These are phyloP conservation scores for Nicotiana benthamiana DNA, from an alignment of 257 asterid genomes.

Conservation along the genomic window DNA sequence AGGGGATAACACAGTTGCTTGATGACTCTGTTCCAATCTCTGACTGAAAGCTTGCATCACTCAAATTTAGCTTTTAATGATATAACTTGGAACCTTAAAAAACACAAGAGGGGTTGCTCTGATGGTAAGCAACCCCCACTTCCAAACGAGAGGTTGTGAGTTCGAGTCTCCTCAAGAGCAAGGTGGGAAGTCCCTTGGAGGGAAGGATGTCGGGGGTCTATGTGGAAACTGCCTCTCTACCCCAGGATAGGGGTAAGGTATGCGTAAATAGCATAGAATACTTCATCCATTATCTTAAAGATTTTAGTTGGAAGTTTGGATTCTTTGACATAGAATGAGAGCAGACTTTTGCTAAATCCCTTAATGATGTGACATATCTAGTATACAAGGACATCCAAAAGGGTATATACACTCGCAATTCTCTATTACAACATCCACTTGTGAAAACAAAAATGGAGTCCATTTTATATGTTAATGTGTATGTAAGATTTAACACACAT, in stretches of 20 bases:
- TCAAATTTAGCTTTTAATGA: not conserved
- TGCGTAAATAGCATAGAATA: not conserved
- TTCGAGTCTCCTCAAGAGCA: too few relatives aligned
- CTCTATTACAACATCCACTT: not conserved
- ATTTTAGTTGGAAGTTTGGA: not conserved
- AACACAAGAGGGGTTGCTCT: too few relatives aligned
- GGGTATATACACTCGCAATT: not conserved
- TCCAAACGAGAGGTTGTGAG: too few relatives aligned
- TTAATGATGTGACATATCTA: too few relatives aligned
- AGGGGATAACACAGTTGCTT: not conserved
- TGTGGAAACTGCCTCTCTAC: too few relatives aligned
- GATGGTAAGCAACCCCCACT: too few relatives aligned
- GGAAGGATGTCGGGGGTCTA: too few relatives aligned
- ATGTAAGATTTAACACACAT: not conserved
- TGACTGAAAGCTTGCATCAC: not conserved
- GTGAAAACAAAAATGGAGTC: not conserved
- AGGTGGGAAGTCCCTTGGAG: too few relatives aligned
- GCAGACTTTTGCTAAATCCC: not conserved
- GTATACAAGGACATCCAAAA: not conserved
- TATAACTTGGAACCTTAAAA: not conserved
- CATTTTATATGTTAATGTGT: too few relatives aligned
- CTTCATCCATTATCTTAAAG: not conserved
- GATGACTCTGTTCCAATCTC: not conserved
- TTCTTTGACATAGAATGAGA: not conserved
- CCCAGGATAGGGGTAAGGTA: too few relatives aligned